These are phyloP conservation scores for Achlya hypogyna DNA, from an alignment of 352 stramenopile genomes.

Conservation along the genomic window DNA sequence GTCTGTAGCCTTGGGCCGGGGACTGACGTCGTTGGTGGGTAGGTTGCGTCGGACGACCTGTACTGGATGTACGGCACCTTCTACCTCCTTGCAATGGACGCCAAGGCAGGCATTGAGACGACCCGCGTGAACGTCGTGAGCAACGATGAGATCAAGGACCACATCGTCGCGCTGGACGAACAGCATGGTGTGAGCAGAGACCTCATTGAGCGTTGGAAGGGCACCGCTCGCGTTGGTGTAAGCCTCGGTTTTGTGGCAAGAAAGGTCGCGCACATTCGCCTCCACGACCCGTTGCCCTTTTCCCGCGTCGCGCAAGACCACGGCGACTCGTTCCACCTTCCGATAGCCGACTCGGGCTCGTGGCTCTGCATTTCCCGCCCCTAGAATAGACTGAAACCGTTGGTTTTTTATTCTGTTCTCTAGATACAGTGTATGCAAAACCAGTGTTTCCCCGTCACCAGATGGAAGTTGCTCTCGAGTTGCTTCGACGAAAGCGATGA, in stretches of 20 bases:
- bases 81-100: slow-evolving; percentile 26
- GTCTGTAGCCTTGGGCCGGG: too few relatives aligned
- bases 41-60: slow-evolving; percentile 86
- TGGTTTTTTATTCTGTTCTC: too few relatives aligned
- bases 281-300: slow-evolving; percentile 57
- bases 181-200: slow-evolving; percentile 46
- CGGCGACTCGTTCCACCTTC: background rate
- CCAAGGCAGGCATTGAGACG: slow-evolving; percentile 19
- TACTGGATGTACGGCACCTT: slow-evolving; percentile 96
- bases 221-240: slow-evolving; percentile 60
- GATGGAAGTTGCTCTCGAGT: too few relatives aligned
- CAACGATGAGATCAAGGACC: slow-evolving; percentile 97
- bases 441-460: too few relatives aligned
- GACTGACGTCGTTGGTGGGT: background rate
- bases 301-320: slow-evolving; percentile 32
- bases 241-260: slow-evolving; percentile 36
- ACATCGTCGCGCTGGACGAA: slow-evolving; percentile 58
- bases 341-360: background rate
- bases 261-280: slow-evolving; percentile 40
- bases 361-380: background rate
- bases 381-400: too few relatives aligned
- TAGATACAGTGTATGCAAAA: background rate
- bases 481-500: background rate
- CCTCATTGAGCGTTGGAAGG: slow-evolving; percentile 61
- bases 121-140: slow-evolving; percentile 79